Evolutionary conservation across 306 rosid genomes (phyloP).

Genomic region (Casuarina cunninghamiana): DNA sequence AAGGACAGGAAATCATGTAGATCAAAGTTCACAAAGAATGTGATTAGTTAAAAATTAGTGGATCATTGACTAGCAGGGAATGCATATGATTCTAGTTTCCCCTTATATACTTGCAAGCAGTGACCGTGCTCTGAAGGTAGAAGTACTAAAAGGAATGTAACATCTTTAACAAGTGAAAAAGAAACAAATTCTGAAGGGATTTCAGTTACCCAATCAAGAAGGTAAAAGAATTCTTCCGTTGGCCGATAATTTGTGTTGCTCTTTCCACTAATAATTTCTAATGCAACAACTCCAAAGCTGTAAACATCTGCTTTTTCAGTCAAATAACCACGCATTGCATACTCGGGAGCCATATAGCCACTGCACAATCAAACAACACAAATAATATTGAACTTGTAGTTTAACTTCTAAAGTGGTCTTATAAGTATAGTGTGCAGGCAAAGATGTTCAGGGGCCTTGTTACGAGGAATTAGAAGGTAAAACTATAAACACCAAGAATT

Average conservation of each 20-base stretch:
- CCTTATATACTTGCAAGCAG: neutral
- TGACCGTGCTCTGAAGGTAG: neutral
- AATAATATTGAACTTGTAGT: neutral
- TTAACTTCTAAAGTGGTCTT: neutral
- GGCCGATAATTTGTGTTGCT: slow-evolving; percentile 93
- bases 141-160: neutral
- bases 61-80: neutral
- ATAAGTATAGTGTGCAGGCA: neutral
- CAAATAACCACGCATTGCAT: slow-evolving; percentile 94
- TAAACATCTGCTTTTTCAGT: slow-evolving; percentile 85
- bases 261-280: slow-evolving; percentile 86
- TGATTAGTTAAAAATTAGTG: neutral
- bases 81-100: neutral
- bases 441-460: neutral
- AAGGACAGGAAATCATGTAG: neutral
- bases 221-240: slow-evolving; percentile 79
- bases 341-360: slow-evolving; percentile 99
- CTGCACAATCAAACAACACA: slow-evolving; percentile 38
- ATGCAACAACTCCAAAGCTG: slow-evolving; percentile 89
- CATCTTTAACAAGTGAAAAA: slow-evolving; percentile 3
- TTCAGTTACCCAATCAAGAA: slow-evolving; percentile 86
- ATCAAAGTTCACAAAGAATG: neutral
- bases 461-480: neutral
- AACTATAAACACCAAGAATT: neutral
- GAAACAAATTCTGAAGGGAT: slow-evolving; percentile 15